phyloP scores from a whole-genome alignment of 2,329 filamentous ascomycete species.

The Microcyclosporella mali region DNA sequence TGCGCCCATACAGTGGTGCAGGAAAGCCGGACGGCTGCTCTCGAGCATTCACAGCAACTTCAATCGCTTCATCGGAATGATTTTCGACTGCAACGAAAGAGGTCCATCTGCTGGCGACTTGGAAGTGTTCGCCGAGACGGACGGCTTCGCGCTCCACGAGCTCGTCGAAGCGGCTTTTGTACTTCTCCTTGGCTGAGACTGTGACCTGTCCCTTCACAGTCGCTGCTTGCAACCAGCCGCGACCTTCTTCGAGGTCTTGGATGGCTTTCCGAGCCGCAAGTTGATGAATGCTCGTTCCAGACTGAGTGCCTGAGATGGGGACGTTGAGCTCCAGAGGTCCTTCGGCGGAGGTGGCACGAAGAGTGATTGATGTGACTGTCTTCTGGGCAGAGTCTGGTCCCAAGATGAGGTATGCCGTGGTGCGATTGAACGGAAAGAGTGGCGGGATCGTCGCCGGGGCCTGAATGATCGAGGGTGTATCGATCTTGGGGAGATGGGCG shows the following conservation, averaged over 20 bases:
- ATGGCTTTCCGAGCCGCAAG: slow-evolving; percentile 63
- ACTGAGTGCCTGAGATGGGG: slow-evolving; percentile 40
- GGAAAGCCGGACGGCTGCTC: no score
- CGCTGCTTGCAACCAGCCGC: slow-evolving; percentile 57
- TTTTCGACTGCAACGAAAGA: slow-evolving; percentile 64
- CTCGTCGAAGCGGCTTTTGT: slow-evolving; percentile 49
- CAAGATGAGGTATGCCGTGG: slow-evolving; percentile 59
- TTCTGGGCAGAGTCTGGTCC: slow-evolving; percentile 44
- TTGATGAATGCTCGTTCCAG: slow-evolving; percentile 50
- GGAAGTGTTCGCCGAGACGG: slow-evolving; percentile 57
- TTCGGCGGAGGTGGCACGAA: slow-evolving; percentile 52
- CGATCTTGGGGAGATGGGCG: slow-evolving; percentile 49
- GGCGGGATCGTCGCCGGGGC: slow-evolving; percentile 57
- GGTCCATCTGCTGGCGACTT: slow-evolving; percentile 64
- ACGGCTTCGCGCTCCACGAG: slow-evolving; percentile 62
- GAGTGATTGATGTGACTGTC: slow-evolving; percentile 50
- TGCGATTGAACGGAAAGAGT: slow-evolving; percentile 61
- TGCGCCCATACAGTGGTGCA: no score
- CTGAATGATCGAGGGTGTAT: slow-evolving; percentile 55
- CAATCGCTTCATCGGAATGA: slow-evolving; percentile 14
- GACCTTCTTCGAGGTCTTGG: slow-evolving; percentile 62
- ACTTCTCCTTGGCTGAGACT: slow-evolving; percentile 40
- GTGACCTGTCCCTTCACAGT: slow-evolving; percentile 35
- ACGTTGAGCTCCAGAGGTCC: slow-evolving; percentile 60
- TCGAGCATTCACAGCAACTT: no score